Evolutionary conservation across 108 stramenopile genomes (phyloP), one percentile per base, ranked within the genome.

Genomic region (Cyclotella baltica): DNA sequence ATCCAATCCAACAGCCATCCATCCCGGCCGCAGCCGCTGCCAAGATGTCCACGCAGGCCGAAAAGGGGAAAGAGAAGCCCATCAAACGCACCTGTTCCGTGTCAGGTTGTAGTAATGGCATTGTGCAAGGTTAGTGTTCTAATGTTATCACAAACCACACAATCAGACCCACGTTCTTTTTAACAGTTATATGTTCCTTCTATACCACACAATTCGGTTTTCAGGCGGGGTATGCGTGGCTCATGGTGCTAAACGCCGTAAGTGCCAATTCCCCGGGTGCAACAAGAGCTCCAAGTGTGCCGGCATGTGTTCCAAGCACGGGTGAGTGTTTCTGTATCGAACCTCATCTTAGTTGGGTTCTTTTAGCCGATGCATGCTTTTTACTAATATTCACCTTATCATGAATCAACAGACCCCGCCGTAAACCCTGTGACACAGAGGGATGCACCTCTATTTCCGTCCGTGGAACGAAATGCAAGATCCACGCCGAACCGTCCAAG

Each of bases 191-290:
- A n/a, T n/a, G n/a, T n/a, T n/a, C n/a, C n/a, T n/a, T n/a, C n/a
- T n/a, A n/a, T n/a, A n/a, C n/a, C n/a, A n/a, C n/a, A n/a, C n/a
- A n/a, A n/a, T n/a, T n/a, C n/a, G n/a, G n/a, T n/a, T n/a, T n/a
- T n/a, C n/a, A n/a, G n/a, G 72, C 20, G 72, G 72, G 18, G 37
- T 50, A 0, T 73, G 72, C 62, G 72, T 73, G 22, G 34, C 63
- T 46, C 72, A 73, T 38, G 72, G 72, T 5, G 72, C 72, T 27
- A 73, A 73, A 29, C 61, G 72, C 27, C 72, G 62, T 50, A 55
- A 57, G 16, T 73, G 72, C 37, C 33, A 59, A 16, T 65, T 63
- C 23, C 63, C 62, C 38, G 72, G 62, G 3, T 73, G 72, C 72
- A 30, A 61, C n/a, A 63, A 65, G 33, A 53, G 34, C 40, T 63